Evolutionary conservation across 768 basidiomycete species (phyloP).

Genomic region (Paxillus rubicundulus): DNA sequence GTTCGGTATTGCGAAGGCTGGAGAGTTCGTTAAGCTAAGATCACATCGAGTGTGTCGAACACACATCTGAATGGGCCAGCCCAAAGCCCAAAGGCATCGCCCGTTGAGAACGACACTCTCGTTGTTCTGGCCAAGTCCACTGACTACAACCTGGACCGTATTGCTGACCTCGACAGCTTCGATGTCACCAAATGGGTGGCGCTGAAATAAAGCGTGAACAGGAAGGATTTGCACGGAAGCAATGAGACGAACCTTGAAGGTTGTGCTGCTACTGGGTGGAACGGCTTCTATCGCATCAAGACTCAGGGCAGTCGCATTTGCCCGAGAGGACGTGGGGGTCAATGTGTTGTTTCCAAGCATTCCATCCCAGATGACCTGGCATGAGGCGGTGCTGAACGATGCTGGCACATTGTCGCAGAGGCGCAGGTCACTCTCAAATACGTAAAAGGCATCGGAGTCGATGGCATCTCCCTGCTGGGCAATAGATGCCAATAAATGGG

Average conservation of each 20-base stretch:
- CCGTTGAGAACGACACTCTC: conserved; percentile 38
- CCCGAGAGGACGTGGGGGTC: not conserved
- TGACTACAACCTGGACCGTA: conserved; percentile 27
- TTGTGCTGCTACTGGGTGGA: not conserved
- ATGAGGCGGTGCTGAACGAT: conserved; percentile 34
- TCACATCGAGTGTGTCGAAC: conserved; percentile 18
- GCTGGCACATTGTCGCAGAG: conserved; percentile 56
- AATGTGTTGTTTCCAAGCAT: conserved; percentile 14
- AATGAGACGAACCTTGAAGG: conserved; percentile 1
- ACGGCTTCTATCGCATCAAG: not conserved
- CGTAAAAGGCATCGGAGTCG: conserved; percentile 42
- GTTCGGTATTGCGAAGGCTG: conserved; percentile 69
- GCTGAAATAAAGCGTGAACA: conserved; percentile 8
- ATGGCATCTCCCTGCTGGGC: conserved; percentile 48
- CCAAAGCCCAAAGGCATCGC: conserved; percentile 58
- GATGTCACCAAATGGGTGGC: conserved; percentile 16
- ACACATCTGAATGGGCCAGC: conserved; percentile 70
- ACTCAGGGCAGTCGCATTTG: not conserved
- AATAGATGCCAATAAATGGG: conserved; percentile 49
- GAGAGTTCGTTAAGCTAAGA: not conserved
- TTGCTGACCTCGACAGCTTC: conserved; percentile 27
- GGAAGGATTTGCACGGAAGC: not conserved
- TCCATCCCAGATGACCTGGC: conserved; percentile 57
- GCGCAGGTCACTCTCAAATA: conserved; percentile 48
- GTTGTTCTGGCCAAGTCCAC: conserved; percentile 35